Base-by-base conservation (phyloP, 495 filamentous ascomycete genomes). In the Neurospora sp. region DNA sequence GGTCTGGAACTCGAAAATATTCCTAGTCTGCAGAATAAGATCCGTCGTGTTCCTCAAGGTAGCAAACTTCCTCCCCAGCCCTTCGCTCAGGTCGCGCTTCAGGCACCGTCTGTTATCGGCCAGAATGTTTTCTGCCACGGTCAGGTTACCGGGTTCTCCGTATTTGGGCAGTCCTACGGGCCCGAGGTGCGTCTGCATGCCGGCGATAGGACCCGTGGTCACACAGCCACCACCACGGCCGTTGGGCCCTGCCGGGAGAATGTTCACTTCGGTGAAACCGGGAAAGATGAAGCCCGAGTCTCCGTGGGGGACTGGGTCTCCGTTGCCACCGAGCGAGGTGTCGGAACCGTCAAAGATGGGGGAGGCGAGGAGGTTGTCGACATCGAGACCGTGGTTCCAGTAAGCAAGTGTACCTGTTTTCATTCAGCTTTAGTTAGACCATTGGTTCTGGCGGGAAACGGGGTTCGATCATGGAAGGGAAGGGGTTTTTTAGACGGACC, bases 311-410 rank as follows among this genome's bases (percentile, higher is more conserved):
- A 87, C 78, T 69, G 75, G 79, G 5, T 75, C 83, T 31, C 90
- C 91, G 77, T 93, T 88, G 70, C 90, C 86, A 18, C 87, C 86
- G 76, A 93, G 83, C 1, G 87, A 90, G 31, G 85, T 88, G 69
- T 82, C 83, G 10, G 85, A 87, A 39, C 90, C 89, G 73, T 92
- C 88, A 76, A 92, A 91, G 40, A 92, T 80, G 39, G 86, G 84
- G 14, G 89, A 92, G 66, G 80, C 79, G 9, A 82, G 80, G 39
- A 89, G 85, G 70, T 83, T 79, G 5, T 82, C 69, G n/a, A 84
- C 83, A 66, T 86, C 85, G n/a, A 85, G 82, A 11, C 84, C 79
- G 88, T 89, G 91, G 76, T 92, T 85, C 90, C 89, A 91, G 82
- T 91, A 92, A 14, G 79, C 79, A 27, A 82, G 79, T 46, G 73